phyloP scores from a whole-genome alignment of 768 basidiomycete genomes.

The Saitozyma podzolica region DNA sequence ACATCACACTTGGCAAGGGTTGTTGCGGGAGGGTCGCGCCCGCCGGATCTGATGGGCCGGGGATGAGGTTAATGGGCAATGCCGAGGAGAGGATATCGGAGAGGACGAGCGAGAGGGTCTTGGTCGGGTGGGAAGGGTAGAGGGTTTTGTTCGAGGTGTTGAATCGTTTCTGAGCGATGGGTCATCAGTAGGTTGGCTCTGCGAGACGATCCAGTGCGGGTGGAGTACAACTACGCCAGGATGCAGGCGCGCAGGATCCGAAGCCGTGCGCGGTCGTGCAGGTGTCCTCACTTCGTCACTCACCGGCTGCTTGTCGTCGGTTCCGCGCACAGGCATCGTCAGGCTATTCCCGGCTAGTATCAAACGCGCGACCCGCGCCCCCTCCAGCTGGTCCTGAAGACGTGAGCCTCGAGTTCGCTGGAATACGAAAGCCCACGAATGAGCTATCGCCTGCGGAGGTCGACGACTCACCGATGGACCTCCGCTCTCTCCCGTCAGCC shows the following conservation, averaged over 20 bases:
- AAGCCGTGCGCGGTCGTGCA: too few relatives aligned
- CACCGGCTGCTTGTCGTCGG: conserved; percentile 52
- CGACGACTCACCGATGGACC: conserved; percentile 55
- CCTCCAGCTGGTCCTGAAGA: conserved; percentile 61
- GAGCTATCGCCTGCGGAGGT: too few relatives aligned
- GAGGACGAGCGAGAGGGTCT: conserved; percentile 68
- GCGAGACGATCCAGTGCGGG: conserved; percentile 1
- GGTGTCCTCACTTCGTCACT: conserved; percentile 4
- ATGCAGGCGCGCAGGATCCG: too few relatives aligned
- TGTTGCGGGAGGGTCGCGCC: conserved; percentile 91
- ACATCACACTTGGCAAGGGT: conserved; percentile 86
- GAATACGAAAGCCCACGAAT: neutral
- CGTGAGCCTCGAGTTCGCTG: conserved; percentile 7
- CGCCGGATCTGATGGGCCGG: conserved; percentile 84
- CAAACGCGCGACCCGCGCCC: conserved; percentile 75
- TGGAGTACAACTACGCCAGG: neutral
- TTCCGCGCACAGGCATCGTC: conserved; percentile 56
- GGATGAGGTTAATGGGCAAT: conserved; percentile 82
- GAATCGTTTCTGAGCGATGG: conserved; percentile 45
- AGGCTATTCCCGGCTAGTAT: conserved; percentile 90
- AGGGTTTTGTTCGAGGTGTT: conserved; percentile 48
- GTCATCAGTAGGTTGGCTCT: neutral
- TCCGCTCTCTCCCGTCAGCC: conserved; percentile 80
- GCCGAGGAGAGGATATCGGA: conserved; percentile 68
- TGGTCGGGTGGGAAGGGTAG: conserved; percentile 74